These are phyloP conservation scores for Mycosphaerella sp. DNA, from an alignment of 2,329 filamentous ascomycete genomes.

Conservation along the genomic window DNA sequence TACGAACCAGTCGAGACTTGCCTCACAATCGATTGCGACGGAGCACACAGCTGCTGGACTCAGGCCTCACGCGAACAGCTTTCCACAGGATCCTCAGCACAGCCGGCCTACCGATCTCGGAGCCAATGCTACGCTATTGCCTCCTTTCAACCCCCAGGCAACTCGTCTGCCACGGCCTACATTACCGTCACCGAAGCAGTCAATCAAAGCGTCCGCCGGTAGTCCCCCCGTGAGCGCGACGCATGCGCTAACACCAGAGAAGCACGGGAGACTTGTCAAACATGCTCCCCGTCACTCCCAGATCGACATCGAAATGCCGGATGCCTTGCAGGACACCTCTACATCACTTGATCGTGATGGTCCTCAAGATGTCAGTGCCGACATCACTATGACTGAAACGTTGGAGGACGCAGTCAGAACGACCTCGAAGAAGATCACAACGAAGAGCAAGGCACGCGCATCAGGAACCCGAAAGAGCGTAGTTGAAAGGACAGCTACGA, in stretches of 20 bases:
- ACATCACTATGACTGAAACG: conserved; percentile 21
- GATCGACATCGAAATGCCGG: conserved; percentile 11
- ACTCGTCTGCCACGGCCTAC: conserved; percentile 11
- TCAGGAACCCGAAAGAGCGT: conserved; percentile 32
- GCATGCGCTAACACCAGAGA: conserved; percentile 3
- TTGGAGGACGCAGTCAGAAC: conserved; percentile 17
- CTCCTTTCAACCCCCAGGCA: conserved; percentile 26
- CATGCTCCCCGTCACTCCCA: neutral
- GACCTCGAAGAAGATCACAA: conserved; percentile 35
- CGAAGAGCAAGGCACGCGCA: conserved; percentile 43
- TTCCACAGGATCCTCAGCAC: conserved; percentile 24
- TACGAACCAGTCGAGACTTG: conserved; percentile 10
- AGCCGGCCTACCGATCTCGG: conserved; percentile 20
- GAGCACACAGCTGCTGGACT: conserved; percentile 6
- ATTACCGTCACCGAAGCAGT: conserved; percentile 25
- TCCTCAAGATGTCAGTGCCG: conserved; percentile 22
- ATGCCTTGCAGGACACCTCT: conserved; percentile 32
- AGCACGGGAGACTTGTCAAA: neutral
- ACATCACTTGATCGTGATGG: conserved; percentile 37
- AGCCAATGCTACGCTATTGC: conserved; percentile 20
- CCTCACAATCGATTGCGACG: conserved; percentile 11
- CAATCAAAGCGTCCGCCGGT: conserved; percentile 10
- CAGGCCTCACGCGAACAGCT: conserved; percentile 32
- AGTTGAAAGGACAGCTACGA: conserved; percentile 33
- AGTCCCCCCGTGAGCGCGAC: conserved; percentile 7